phyloP scores from a whole-genome alignment of 2,329 filamentous ascomycete genomes.

The Neoscytalidium dimidiatum region DNA sequence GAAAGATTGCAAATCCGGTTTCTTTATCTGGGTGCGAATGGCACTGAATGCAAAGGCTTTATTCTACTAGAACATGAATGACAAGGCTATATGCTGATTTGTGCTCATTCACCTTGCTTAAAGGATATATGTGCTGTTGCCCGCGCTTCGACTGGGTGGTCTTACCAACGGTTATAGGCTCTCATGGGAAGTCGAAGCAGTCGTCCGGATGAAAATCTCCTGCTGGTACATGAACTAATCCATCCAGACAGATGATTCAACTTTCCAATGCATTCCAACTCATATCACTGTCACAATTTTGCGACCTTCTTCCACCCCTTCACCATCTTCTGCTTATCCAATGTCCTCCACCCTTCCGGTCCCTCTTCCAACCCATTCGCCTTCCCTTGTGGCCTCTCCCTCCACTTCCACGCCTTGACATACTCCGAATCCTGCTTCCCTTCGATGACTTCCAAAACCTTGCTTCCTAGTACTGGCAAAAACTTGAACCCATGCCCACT shows the following conservation, averaged over 20 bases:
- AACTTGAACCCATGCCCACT: constrained; percentile 37
- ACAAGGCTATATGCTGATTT: neutral
- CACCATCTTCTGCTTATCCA: constrained; percentile 29
- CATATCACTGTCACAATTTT: constrained; percentile 18
- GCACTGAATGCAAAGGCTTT: neutral
- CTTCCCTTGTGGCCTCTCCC: constrained; percentile 23
- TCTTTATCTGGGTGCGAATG: neutral
- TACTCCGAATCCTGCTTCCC: constrained; percentile 21
- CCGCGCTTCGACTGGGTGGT: neutral
- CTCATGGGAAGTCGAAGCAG: neutral
- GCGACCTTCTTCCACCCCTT: constrained; percentile 24
- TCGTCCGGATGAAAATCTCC: neutral
- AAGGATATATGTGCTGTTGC: neutral
- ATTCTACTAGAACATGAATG: neutral
- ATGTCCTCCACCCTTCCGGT: constrained; percentile 28
- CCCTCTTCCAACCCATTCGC: constrained; percentile 32
- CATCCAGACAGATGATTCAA: neutral
- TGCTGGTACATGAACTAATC: neutral
- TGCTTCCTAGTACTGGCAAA: constrained; percentile 31
- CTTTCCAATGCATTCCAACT: neutral
- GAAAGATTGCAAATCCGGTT: neutral
- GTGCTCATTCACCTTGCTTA: neutral
- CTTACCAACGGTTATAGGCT: neutral
- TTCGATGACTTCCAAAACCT: constrained; percentile 31
- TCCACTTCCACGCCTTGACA: constrained; percentile 24